Evolutionary conservation across 148 eudicot genomes (phyloP), one percentile per base, ranked within the genome.

Genomic region (Chenopodium berlandieri): DNA sequence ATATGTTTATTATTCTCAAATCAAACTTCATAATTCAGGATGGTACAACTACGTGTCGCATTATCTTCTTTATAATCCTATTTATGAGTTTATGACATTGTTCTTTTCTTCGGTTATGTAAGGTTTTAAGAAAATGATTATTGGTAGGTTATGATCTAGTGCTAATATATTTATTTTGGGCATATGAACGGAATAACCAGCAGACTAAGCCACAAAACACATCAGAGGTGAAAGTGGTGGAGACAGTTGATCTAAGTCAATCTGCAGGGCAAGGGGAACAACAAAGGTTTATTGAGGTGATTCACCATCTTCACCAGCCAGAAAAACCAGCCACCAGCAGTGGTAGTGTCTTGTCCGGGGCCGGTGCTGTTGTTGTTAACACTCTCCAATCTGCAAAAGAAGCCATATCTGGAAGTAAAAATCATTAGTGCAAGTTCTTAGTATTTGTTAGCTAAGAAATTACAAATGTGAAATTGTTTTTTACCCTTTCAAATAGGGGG

Each of bases 371-470:
- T 11, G 84, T 83, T 20, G 85, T 78, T 44, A 44, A 80, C 82
- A 80, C 90, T 63, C 85, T 91, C 37, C 82, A 88, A 40, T 83
- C 88, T 68, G 90, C 90, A 30, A 84, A 84, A 64, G 79, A 89
- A 2, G 88, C 82, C 27, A 72, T 88, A 8, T 81, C 91, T 1
- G 74, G 47, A 23, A 84, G 46, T 71, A 32, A 1, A 1, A 70
- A 62, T 1, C 46, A 66, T 7, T 73, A 25, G 60, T 20, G 54
- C 75, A 72, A 40, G n/a, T 34, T 17, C 66, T 62, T n/a, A 40
- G n/a, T 69, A 5, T 25, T 62, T n/a, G 22, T 25, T 20, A 62
- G 23, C 23, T 60, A 60, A 22, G 65, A 10, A 60, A 19, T 1
- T 54, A 54, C 60, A 54, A 16, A 54, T 54, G 16, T 54, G 60